Evolutionary conservation across 1,139 yeast species (phyloP).

Genomic region (Spathaspora sp.): DNA sequence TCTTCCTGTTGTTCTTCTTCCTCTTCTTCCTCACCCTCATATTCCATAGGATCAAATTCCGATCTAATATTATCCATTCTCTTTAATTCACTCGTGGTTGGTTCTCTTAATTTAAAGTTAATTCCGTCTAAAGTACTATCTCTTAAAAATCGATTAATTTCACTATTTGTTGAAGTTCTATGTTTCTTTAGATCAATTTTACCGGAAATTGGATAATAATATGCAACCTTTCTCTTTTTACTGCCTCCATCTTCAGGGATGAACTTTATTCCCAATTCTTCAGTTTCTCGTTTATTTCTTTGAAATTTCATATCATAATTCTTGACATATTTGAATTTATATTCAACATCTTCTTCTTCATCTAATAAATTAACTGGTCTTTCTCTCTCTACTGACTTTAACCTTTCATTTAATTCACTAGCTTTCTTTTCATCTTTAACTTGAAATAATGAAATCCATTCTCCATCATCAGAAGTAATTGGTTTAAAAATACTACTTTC

Average conservation of each 20-base stretch:
- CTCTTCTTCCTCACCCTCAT: constrained; percentile 52
- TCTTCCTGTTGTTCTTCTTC: constrained; percentile 22
- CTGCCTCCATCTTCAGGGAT: constrained; percentile 40
- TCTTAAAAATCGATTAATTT: constrained; percentile 49
- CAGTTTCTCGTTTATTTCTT: constrained; percentile 43
- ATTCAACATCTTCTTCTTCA: constrained; percentile 42
- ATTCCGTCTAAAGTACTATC: constrained; percentile 55
- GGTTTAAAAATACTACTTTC: constrained; percentile 74
- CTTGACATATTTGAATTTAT: constrained; percentile 62
- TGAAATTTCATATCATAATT: constrained; percentile 79
- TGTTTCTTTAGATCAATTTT: constrained; percentile 82
- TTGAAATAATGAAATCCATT: constrained; percentile 78
- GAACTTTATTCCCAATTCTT: constrained; percentile 45
- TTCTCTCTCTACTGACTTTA: constrained; percentile 52
- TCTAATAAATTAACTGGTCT: constrained; percentile 43
- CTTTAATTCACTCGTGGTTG: constrained; percentile 67
- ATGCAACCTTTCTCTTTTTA: constrained; percentile 54
- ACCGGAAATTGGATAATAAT: constrained; percentile 76
- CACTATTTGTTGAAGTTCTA: constrained; percentile 53
- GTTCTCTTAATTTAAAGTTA: constrained; percentile 66
- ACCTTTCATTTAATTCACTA: constrained; percentile 38
- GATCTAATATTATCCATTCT: constrained; percentile 68
- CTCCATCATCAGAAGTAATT: constrained; percentile 70
- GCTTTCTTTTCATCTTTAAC: constrained; percentile 29
- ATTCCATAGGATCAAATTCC: constrained; percentile 75